Percentiles rank a stretch among this genome's conserved stretches.
These are phyloP conservation scores for Sanghuangporus weigelae DNA, from an alignment of 1,284 basidiomycete species.

Conservation along the genomic window DNA sequence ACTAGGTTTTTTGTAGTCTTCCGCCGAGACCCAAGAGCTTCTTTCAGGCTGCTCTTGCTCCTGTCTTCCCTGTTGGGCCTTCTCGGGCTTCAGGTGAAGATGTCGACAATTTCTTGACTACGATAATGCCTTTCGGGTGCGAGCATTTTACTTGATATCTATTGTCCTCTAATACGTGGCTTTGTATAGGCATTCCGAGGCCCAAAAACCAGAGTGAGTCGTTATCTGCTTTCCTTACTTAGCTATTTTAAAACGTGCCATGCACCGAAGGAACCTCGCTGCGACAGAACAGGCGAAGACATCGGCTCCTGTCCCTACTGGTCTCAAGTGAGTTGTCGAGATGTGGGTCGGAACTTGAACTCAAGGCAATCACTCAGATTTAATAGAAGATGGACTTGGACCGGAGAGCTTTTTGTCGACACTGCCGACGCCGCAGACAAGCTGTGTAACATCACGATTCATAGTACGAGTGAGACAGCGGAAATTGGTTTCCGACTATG, in stretches of 20 bases:
- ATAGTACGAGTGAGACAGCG: slow-evolving; percentile 37
- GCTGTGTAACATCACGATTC: slow-evolving; percentile 44
- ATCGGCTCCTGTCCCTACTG: background rate
- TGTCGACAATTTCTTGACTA: slow-evolving; percentile 15
- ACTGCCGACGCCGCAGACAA: slow-evolving; percentile 31
- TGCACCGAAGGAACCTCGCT: background rate
- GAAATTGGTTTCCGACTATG: slow-evolving; percentile 44
- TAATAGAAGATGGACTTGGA: slow-evolving; percentile 46
- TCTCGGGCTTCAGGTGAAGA: slow-evolving; percentile 1
- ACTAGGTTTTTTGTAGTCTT: background rate
- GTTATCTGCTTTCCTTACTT: background rate
- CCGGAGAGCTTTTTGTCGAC: slow-evolving; percentile 36
- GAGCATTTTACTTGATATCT: background rate
- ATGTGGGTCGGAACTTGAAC: background rate
- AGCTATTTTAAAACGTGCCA: background rate
- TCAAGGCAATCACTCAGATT: slow-evolving; percentile 9
- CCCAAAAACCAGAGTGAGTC: slow-evolving; percentile 12
- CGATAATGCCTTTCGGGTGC: slow-evolving; percentile 9
- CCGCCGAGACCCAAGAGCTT: background rate
- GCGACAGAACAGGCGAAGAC: background rate
- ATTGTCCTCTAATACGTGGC: slow-evolving; percentile 24
- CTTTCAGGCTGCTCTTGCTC: background rate
- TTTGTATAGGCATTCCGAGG: background rate
- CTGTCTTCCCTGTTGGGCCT: background rate
- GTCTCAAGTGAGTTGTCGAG: background rate